Base-by-base conservation (phyloP, 139 green algal species). In the Chlorella sorokiniana region DNA sequence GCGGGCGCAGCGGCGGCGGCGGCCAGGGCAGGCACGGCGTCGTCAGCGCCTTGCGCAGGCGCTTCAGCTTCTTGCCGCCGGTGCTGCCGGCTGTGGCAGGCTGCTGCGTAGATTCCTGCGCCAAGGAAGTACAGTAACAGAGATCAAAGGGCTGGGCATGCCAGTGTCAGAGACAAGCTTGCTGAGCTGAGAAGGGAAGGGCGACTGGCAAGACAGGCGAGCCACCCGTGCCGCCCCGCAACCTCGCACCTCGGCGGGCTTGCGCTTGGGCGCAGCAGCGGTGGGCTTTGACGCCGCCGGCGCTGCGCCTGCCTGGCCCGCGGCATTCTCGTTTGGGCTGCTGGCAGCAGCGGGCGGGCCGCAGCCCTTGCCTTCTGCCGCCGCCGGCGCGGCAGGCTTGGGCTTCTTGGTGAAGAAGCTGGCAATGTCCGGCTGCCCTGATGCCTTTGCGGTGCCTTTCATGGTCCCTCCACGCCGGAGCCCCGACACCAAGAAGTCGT, bases 341-440 rank as follows among this genome's bases (percentile, higher is more conserved):
- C 38, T 35, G 37, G 75, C 75, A 22, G 75, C 56, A 3, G n/a
- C 71, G 3, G 71, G n/a, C 54, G 67, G 18, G 78, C 63, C 41
- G 31, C 40, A 31, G 16, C n/a, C 40, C 29, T 76, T 14, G 2
- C 52, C 68, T 0, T 63, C 51, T 18, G 79, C 69, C 11, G n/a
- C 68, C 4, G 69, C 65, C 7, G 44, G 52, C 33, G 63, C 61
- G 1, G 79, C 31, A 23, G 67, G 33, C 52, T 83, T 83, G 59
- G 81, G 72, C 65, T 88, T 80, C 27, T 69, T 78, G 22, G 72
- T 78, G 59, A 89, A 89, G 69, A 89, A 89, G 20, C 38, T 70
- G 27, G 85, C 52, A 29, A 89, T 89, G 75, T 87, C 67, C 7
- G 7, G 37, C 42, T 88, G 84, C 62, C 71, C 78, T 35, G 29